Evolutionary conservation across 1,139 yeast species (phyloP), one percentile per base, ranked within the genome.

Genomic region (Blastobotrys buckinghamii): DNA sequence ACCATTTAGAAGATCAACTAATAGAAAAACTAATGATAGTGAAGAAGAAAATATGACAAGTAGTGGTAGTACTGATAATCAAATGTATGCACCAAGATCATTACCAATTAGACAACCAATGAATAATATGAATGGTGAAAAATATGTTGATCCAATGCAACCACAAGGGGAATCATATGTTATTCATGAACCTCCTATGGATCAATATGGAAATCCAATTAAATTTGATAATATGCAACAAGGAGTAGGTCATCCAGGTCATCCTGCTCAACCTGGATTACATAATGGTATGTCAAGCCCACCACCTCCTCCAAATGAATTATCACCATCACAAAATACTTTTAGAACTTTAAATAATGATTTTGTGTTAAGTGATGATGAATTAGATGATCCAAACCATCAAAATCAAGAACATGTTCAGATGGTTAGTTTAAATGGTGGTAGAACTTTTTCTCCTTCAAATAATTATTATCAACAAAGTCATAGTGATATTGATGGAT

Each of bases 21-120:
- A 30, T 20, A 47, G 48, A 42, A 50, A 52, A 46, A 33, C 53
- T 15, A 45, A 50, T 45, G 35, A 36, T 29, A 44, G 50, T 13
- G 53, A 50, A 9, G 46, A 47, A 8, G 47, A 48, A 29, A 22
- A 13, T 12, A 33, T 32, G 27, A 39, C 43, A 29, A 43, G 45
- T 22, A 39, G 44, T 9, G 36, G 39, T 24, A 48, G 42, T 15
- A 30, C 10, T 6, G 42, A 32, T 35, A 20, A 27, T 15, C 16
- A 39, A 15, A 32, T n/a, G 30, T 49, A 41, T 29, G 40, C 44
- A 13, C 48, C 47, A 6, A 42, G 45, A 22, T 44, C 47, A 4
- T 39, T 49, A 33, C 51, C 51, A n/a, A 30, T 44, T 10, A 43
- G 44, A 19, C 50, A 47, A n/a, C 20, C 40, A 24, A n/a, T n/a